Evolutionary conservation across 805 yeast genomes (phyloP).

Genomic region (Candida anglica): DNA sequence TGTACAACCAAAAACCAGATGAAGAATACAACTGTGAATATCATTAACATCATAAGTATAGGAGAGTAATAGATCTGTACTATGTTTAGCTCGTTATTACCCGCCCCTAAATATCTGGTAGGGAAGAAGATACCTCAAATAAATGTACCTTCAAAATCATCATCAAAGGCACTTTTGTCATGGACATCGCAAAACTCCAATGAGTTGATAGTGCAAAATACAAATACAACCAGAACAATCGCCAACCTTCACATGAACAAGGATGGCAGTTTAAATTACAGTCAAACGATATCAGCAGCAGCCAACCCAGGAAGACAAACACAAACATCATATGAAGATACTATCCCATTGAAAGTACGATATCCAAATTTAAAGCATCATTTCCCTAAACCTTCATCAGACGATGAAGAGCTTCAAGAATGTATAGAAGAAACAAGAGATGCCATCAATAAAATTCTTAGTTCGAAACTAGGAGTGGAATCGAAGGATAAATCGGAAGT

Average conservation of each 20-base stretch:
- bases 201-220: too few species aligned
- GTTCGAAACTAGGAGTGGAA: conserved; percentile 29
- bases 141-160: neutral
- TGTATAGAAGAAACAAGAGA: conserved; percentile 54
- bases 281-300: conserved; percentile 18
- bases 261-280: conserved; percentile 26
- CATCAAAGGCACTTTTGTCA: too few species aligned
- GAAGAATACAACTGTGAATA: too few species aligned
- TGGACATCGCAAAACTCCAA: neutral
- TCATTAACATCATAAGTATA: too few species aligned
- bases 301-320: conserved; percentile 16
- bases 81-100: conserved; percentile 4
- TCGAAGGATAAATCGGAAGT: conserved; percentile 31
- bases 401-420: conserved; percentile 40
- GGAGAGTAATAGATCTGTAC: too few species aligned
- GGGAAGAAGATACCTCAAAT: conserved; percentile 1
- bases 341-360: conserved; percentile 52
- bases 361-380: conserved; percentile 36
- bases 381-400: conserved; percentile 42
- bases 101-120: conserved; percentile 1
- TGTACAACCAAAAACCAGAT: too few species aligned
- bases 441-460: conserved; percentile 50
- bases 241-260: conserved; percentile 19
- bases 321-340: conserved; percentile 50
- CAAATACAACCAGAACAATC: conserved; percentile 10